Evolutionary conservation across 2,329 filamentous ascomycete species (phyloP), one percentile per base, ranked within the genome.

Genomic region (Sclerotinia borealis): DNA sequence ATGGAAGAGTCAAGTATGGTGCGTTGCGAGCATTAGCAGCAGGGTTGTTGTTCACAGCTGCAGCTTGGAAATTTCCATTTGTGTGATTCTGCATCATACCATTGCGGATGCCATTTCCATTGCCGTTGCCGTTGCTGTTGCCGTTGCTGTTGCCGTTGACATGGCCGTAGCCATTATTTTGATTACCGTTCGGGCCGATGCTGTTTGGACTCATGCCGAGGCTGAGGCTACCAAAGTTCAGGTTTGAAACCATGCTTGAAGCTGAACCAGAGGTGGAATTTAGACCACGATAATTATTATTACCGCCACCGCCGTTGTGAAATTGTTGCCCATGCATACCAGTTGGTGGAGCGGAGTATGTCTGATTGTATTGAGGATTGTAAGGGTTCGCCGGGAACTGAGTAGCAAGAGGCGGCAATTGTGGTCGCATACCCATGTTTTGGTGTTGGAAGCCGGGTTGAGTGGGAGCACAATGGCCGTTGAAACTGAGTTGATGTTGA

Each of bases 1-100:
- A 58, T 58, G 39, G 17, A 48, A 36, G 43, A 6, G 43, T 37
- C 3, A 22, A 19, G n/a, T 59, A 59, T 25, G 29, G 56, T 59
- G 56, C 45, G 31, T 37, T 59, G 6, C 56, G 56, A 59, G 56
- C 56, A 49, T 13, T 50, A 13, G 56, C 56, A 19, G 56, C 56
- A 27, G 25, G 43, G 8, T 43, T 58, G n/a, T 45, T 45, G 22
- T 43, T 55, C 10, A n/a, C 17, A 5, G 29, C 25, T 27, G 17
- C 39, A 6, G 43, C 13, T 22, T 45, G 31, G 15, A 59, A 36
- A 15, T 27, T 59, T 10, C 31, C 22, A 37, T 50, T 50, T 1
- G 31, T 36, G n/a, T 15, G 31, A 37, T 25, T 52, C 31, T 37
- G 31, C n/a, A 8, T 31, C 37, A 22, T 5, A 25, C n/a, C 49